Percentiles rank a stretch among this genome's conserved stretches.
Evolutionary conservation across 495 filamentous ascomycete genomes (phyloP).

Genomic region (Lasiosphaeris hirsuta): DNA sequence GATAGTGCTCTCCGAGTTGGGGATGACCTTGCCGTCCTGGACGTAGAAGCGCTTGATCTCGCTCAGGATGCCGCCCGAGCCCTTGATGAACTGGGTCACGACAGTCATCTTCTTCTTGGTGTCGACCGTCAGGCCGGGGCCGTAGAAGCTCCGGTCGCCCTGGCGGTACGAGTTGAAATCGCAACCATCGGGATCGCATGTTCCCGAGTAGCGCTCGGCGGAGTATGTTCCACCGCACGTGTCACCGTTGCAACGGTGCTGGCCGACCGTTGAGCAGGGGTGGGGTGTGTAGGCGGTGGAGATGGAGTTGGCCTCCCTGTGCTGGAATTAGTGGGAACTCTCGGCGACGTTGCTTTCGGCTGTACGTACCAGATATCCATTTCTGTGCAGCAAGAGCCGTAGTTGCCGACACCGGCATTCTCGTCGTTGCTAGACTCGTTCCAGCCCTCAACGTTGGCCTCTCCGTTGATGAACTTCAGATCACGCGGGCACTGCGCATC

Average conservation of each 20-base stretch:
- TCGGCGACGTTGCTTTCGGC: too few species aligned
- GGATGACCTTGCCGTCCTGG: slow-evolving; percentile 60
- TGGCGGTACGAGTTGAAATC: slow-evolving; percentile 72
- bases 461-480: slow-evolving; percentile 47
- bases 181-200: slow-evolving; percentile 67
- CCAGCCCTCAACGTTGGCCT: slow-evolving; percentile 59
- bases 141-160: slow-evolving; percentile 60
- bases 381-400: slow-evolving; percentile 67
- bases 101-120: slow-evolving; percentile 64
- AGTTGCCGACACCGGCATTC: slow-evolving; percentile 55
- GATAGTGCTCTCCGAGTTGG: slow-evolving; percentile 48
- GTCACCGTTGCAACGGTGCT: slow-evolving; percentile 52
- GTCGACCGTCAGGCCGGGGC: slow-evolving; percentile 56
- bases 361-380: slow-evolving; percentile 56
- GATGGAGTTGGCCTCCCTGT: slow-evolving; percentile 57
- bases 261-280: slow-evolving; percentile 56
- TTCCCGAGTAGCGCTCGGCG: slow-evolving; percentile 45
- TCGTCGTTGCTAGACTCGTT: slow-evolving; percentile 50
- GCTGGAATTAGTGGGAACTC: too few species aligned
- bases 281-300: slow-evolving; percentile 62
- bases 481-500: slow-evolving; percentile 53
- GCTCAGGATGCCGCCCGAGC: slow-evolving; percentile 42
- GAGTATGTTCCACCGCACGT: slow-evolving; percentile 48
- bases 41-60: slow-evolving; percentile 69
- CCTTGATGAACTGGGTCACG: slow-evolving; percentile 63